Conservation (phyloP, 257 asterid genomes). For the Nicotiana otophora region DNA sequence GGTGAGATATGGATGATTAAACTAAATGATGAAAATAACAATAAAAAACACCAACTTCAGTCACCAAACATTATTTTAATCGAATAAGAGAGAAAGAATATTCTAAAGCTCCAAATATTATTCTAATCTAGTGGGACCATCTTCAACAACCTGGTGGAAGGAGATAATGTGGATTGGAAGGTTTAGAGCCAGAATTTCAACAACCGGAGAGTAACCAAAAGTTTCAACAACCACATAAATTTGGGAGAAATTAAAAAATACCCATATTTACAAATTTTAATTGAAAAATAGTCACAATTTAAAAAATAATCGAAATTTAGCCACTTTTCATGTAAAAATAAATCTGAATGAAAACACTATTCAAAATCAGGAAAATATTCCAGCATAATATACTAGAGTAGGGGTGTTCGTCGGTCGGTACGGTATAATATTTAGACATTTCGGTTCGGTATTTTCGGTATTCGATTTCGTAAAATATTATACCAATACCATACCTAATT, state of each 20-base stretch:
- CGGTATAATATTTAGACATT: too few species aligned
- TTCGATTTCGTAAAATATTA: too few species aligned
- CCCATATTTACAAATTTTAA: neutral
- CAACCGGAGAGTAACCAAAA: slow-evolving; percentile 11
- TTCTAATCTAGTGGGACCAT: neutral
- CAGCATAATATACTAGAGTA: too few species aligned
- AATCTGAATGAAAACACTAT: too few species aligned
- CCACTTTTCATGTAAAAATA: too few species aligned
- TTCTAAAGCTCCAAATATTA: slow-evolving; percentile 2
- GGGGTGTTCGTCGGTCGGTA: too few species aligned
- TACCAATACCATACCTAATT: too few species aligned
- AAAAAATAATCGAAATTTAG: too few species aligned
- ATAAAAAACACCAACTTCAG: neutral
- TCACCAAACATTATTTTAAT: neutral
- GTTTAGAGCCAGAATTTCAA: slow-evolving; percentile 12
- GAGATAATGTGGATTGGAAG: slow-evolving; percentile 4
- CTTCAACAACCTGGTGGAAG: neutral
- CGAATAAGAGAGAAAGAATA: neutral
- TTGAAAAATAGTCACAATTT: neutral
- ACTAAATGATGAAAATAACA: neutral
- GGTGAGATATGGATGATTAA: slow-evolving; percentile 3
- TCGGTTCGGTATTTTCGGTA: too few species aligned
- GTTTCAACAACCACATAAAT: slow-evolving; percentile 14
- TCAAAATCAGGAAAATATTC: too few species aligned
- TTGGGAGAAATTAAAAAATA: neutral